Base-by-base conservation (phyloP, 805 yeast species). In the Trichomonascus vanleenenianus region DNA sequence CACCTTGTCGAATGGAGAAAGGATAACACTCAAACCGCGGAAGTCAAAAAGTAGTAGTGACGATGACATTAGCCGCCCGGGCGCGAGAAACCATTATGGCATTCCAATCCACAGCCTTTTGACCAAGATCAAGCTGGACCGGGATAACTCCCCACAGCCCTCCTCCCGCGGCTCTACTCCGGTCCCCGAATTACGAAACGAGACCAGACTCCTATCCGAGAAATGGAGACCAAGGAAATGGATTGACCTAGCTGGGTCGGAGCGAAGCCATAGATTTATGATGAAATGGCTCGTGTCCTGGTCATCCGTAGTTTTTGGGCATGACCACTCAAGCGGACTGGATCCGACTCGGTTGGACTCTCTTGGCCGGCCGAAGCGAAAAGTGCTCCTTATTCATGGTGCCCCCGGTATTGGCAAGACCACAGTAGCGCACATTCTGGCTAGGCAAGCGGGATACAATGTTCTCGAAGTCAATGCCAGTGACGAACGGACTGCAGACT, bases 381-480 rank as follows among this genome's bases (percentile, higher is more conserved):
- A 78, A 51, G 71, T 93, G 0, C 59, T 93, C 16, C 66, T 93
- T 35, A 74, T 93, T 9, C 87, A 83, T 59, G 98, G 98, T 0
- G 93, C 96, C 0, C 88, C 96, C 0, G 98, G 98, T 1, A 72
- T 83, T 14, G 98, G 98, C 8, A 91, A 91, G 59, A 89, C 97
- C 0, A 77, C 93, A 0, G 81, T 88, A 1, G 86, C 91, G 0
- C 96, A 89, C 57, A 76, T 87, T 1, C 73, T 88, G 32, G 93
- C 96, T 2, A 73, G 71, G 39, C 95, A 85, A 52, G 75, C 85
- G 34, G 95, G 95, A 0, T 91, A 84, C 60, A 78, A 79, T 39
- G 75, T 84, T 0, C 73, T 83, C 53, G 98, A 91, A 56, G 74
- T 91, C 49, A 91, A 91, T 64, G 96, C 97, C 4, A 76, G 84